Percentiles rank a stretch among this genome's conserved stretches.
phyloP scores from a whole-genome alignment of 495 filamentous ascomycete species.

The Podospora conica region DNA sequence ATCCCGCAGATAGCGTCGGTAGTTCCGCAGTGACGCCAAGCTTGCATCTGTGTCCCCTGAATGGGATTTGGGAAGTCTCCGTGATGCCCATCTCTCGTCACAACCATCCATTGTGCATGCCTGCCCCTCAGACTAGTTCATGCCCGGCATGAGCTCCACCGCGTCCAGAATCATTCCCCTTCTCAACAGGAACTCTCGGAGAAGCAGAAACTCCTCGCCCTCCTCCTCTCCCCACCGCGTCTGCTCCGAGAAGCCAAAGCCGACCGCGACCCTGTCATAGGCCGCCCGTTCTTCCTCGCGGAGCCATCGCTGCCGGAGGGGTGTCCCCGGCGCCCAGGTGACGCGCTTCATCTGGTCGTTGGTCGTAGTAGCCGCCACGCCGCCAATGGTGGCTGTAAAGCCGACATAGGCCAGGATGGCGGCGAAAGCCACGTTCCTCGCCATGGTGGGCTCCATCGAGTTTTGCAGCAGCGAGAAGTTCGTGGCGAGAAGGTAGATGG shows the following conservation, averaged over 20 bases:
- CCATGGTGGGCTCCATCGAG: conserved; percentile 61
- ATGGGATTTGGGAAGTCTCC: not conserved
- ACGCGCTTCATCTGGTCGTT: conserved; percentile 96
- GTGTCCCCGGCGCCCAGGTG: conserved; percentile 74
- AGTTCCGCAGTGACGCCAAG: conserved; percentile 21
- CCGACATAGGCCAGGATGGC: conserved; percentile 77
- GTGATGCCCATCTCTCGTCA: not conserved
- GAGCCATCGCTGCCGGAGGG: conserved; percentile 79
- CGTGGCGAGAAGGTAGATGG: conserved; percentile 60
- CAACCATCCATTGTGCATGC: not conserved
- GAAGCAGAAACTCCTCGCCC: conserved; percentile 77
- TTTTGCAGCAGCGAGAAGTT: conserved; percentile 56
- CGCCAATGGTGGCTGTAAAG: conserved; percentile 68
- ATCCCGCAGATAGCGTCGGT: conserved; percentile 13
- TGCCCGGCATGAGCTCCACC: conserved; percentile 82
- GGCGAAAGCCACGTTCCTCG: conserved; percentile 71
- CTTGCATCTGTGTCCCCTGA: not conserved
- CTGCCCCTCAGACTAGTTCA: conserved; percentile 49
- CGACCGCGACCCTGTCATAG: conserved; percentile 73
- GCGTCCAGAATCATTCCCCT: conserved; percentile 87
- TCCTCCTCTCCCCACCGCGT: conserved; percentile 81
- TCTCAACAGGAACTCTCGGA: conserved; percentile 71
- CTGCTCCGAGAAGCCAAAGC: conserved; percentile 84
- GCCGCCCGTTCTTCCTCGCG: conserved; percentile 90
- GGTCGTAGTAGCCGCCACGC: conserved; percentile 74